Evolutionary conservation across 805 yeast species (phyloP).

Genomic region (Teunomyces lycoperdinae): DNA sequence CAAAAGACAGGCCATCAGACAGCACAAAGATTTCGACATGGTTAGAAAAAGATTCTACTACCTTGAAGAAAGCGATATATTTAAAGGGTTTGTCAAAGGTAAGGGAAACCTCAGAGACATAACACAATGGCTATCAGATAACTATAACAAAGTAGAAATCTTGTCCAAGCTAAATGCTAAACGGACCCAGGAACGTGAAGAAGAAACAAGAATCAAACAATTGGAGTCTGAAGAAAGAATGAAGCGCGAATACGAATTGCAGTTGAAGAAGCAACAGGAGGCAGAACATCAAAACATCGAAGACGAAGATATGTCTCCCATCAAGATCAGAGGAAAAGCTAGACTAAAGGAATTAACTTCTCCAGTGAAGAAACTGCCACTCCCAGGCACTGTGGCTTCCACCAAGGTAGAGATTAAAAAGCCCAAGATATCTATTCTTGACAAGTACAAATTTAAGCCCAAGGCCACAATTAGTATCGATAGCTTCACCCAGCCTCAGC

Average conservation of each 20-base stretch:
- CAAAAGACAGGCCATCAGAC: slow-evolving; percentile 34
- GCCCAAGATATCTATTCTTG: slow-evolving; percentile 42
- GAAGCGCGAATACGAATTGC: slow-evolving; percentile 13
- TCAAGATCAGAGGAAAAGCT: slow-evolving; percentile 33
- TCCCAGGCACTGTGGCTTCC: slow-evolving; percentile 11
- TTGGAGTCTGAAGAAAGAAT: slow-evolving; percentile 13
- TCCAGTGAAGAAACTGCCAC: slow-evolving; percentile 13
- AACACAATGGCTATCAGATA: slow-evolving; percentile 37
- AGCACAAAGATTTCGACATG: slow-evolving; percentile 39
- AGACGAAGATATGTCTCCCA: slow-evolving; percentile 38
- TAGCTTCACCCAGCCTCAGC: slow-evolving; percentile 19
- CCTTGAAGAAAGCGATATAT: slow-evolving; percentile 38
- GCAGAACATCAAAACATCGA: slow-evolving; percentile 9
- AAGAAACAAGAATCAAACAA: slow-evolving; percentile 11
- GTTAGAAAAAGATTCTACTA: slow-evolving; percentile 35
- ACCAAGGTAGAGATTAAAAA: slow-evolving; percentile 40
- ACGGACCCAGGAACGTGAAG: slow-evolving; percentile 9
- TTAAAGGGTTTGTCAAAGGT: slow-evolving; percentile 42
- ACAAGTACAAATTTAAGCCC: slow-evolving; percentile 36
- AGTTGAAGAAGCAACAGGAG: slow-evolving; percentile 9
- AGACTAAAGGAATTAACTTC: slow-evolving; percentile 22
- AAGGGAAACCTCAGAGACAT: slow-evolving; percentile 41
- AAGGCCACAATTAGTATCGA: slow-evolving; percentile 32
- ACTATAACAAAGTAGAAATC: slow-evolving; percentile 25
- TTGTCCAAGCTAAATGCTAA: slow-evolving; percentile 17